phyloP scores from a whole-genome alignment of 2,329 filamentous ascomycete genomes.

The Cladobotryum mycophilum region DNA sequence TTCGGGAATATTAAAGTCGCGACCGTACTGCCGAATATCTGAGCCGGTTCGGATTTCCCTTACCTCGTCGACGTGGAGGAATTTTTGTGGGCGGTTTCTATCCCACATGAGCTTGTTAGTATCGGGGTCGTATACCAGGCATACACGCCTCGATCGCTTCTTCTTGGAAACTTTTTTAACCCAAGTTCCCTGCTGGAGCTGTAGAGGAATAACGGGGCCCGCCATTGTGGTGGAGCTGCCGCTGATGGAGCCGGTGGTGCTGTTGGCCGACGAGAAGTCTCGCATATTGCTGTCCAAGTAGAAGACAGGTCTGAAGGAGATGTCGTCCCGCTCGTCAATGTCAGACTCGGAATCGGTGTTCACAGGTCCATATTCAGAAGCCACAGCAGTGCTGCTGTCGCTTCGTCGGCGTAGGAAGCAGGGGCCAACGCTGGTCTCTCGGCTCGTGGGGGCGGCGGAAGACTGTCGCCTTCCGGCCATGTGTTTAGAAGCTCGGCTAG shows the following conservation, averaged over 20 bases:
- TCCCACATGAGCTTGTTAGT: conserved; percentile 88
- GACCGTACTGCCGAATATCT: conserved; percentile 82
- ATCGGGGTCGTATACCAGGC: conserved; percentile 69
- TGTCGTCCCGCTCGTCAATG: conserved; percentile 44
- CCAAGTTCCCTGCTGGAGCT: conserved; percentile 70
- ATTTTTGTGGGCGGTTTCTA: conserved; percentile 68
- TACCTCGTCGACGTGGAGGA: conserved; percentile 92
- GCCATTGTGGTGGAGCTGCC: conserved; percentile 40
- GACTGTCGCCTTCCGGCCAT: conserved; percentile 68
- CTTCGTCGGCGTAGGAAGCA: conserved; percentile 81
- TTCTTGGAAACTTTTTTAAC: conserved; percentile 85
- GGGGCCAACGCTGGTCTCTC: conserved; percentile 84
- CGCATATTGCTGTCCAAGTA: conserved; percentile 37
- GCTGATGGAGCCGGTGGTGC: conserved; percentile 41
- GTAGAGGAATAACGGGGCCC: conserved; percentile 68
- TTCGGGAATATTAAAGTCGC: conserved; percentile 69
- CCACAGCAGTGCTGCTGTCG: conserved; percentile 73
- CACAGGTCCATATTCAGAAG: conserved; percentile 39
- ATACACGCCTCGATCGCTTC: conserved; percentile 63
- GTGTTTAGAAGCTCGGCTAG: conserved; percentile 68
- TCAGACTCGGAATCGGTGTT: conserved; percentile 53
- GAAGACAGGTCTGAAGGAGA: conserved; percentile 31
- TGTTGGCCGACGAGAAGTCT: conserved; percentile 41
- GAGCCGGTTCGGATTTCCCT: conserved; percentile 78
- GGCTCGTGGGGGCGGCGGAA: conserved; percentile 66